phyloP scores from a whole-genome alignment of 164 flowering plant genomes.

The Echeveria elegans region DNA sequence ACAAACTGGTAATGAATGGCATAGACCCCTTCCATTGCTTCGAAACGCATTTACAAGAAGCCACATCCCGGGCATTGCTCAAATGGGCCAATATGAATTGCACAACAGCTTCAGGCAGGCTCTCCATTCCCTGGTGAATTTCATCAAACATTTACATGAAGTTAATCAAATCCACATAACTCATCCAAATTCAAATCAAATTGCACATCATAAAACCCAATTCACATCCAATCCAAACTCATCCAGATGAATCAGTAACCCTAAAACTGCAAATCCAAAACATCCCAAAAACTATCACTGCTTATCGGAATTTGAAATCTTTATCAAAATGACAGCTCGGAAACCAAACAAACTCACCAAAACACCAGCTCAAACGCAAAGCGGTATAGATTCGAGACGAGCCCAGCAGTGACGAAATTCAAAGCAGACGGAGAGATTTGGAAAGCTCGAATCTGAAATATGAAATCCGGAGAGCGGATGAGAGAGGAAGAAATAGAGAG shows the following conservation, averaged over 20 bases:
- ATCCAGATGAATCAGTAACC: not conserved
- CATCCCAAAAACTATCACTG: not conserved
- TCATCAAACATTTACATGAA: slow-evolving; percentile 17
- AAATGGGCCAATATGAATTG: slow-evolving; percentile 56
- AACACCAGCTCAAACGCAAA: not conserved
- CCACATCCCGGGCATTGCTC: slow-evolving; percentile 58
- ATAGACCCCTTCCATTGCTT: slow-evolving; percentile 65
- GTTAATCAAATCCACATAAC: not conserved
- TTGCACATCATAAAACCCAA: not conserved
- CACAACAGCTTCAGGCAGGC: slow-evolving; percentile 63
- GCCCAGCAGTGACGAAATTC: not conserved
- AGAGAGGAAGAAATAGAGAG: not conserved
- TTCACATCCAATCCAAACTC: not conserved
- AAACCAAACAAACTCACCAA: not conserved
- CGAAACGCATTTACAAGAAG: slow-evolving; percentile 60
- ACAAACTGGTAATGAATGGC: slow-evolving; percentile 45
- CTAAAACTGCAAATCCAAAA: not conserved
- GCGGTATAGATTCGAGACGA: not conserved
- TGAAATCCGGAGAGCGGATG: not conserved
- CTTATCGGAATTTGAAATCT: not conserved
- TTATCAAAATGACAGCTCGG: not conserved
- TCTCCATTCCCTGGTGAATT: slow-evolving; percentile 42
- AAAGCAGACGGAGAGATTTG: not conserved
- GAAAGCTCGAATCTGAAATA: not conserved
- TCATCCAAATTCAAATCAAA: not conserved